These are phyloP conservation scores for Fusarium chaquense DNA, from an alignment of 2,329 filamentous ascomycete genomes.

Conservation along the genomic window DNA sequence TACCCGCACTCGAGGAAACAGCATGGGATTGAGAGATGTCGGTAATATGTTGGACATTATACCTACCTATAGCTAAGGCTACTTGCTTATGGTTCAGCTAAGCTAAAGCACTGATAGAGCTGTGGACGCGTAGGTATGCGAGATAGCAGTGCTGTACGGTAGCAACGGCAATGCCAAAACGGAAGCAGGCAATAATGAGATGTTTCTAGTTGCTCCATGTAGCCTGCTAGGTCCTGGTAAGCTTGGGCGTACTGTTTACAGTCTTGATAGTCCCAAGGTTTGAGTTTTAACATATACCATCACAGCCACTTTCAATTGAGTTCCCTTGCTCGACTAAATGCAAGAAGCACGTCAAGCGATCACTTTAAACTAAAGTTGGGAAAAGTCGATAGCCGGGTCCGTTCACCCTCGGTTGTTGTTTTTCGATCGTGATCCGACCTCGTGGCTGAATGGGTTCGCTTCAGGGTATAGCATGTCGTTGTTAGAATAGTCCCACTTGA, in stretches of 20 bases:
- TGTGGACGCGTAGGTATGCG: neutral
- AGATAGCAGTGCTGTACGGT: neutral
- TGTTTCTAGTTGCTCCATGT: neutral
- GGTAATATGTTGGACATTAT: neutral
- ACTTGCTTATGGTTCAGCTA: neutral
- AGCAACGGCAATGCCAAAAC: neutral
- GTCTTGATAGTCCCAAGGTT: neutral
- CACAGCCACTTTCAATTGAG: neutral
- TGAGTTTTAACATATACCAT: neutral
- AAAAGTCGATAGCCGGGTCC: conserved; percentile 5
- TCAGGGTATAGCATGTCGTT: conserved; percentile 18
- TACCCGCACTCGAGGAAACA: neutral
- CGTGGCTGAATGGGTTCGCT: conserved; percentile 5
- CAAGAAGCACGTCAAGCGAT: neutral
- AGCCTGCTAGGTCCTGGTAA: neutral
- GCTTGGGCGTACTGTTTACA: neutral
- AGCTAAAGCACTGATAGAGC: neutral
- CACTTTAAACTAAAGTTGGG: neutral
- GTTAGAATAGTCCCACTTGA: conserved; percentile 6
- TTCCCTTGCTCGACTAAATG: neutral
- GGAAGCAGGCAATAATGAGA: neutral
- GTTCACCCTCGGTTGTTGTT: conserved; percentile 15
- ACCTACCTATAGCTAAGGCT: too few relatives aligned
- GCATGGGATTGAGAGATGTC: neutral
- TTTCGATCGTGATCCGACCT: conserved; percentile 27